Evolutionary conservation across 225 moss, liverwort and hornwort species (phyloP).

Genomic region (Antitrichia curtipendula): DNA sequence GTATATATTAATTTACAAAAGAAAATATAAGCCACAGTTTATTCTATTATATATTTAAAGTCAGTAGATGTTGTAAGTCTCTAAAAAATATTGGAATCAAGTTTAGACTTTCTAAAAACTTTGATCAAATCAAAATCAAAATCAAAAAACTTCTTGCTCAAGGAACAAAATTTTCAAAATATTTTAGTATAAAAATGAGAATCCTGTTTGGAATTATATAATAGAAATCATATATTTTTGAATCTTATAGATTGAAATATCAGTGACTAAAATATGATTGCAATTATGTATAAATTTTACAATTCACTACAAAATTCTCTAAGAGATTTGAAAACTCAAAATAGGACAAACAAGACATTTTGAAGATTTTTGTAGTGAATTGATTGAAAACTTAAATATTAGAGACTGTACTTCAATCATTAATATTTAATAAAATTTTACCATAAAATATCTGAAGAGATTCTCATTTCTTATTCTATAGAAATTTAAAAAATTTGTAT

Average conservation of each 20-base stretch:
- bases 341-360: too few species aligned
- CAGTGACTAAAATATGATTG: not conserved
- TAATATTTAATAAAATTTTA: not conserved
- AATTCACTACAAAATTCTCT: not conserved
- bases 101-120: not conserved
- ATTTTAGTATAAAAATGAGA: not conserved
- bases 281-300: not conserved
- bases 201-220: not conserved
- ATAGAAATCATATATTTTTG: not conserved
- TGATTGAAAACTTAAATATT: not conserved
- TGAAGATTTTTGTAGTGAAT: not conserved
- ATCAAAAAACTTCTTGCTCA: rapidly evolving
- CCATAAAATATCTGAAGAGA: not conserved
- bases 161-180: not conserved
- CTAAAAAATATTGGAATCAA: not conserved
- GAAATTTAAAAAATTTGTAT: not conserved
- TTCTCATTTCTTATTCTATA: not conserved
- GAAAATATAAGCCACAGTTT: not conserved
- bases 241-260: not conserved
- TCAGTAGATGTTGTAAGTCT: not conserved
- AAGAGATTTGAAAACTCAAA: not conserved
- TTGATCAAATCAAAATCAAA: not conserved
- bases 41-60: not conserved
- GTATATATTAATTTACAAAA: too few species aligned
- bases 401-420: rapidly evolving